Evolutionary conservation across 306 rosid genomes (phyloP).

Genomic region (Canavalia gladiata): DNA sequence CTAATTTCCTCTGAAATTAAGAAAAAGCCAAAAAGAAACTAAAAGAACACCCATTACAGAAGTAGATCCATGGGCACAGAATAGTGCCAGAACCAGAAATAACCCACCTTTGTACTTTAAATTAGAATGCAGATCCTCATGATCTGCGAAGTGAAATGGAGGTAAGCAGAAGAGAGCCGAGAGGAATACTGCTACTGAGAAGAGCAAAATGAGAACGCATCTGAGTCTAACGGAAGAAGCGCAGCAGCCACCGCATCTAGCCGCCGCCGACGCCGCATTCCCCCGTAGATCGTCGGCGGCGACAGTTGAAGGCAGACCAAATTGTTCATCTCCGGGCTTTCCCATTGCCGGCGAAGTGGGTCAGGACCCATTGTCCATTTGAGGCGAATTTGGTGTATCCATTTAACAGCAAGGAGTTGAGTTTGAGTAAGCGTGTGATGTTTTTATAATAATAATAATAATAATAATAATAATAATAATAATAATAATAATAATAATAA

Average conservation of each 20-base stretch:
- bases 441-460: not conserved
- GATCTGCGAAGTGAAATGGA: constrained; percentile 73
- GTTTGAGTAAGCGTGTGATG: not conserved
- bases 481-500: not conserved
- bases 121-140: constrained; percentile 65
- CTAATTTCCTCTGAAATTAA: constrained; percentile 37
- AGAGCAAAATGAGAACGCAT: constrained; percentile 70
- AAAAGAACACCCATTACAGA: not conserved
- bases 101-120: constrained; percentile 67
- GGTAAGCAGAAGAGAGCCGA: constrained; percentile 80
- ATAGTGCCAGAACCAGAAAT: constrained; percentile 38
- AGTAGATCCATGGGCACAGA: constrained; percentile 54
- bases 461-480: no score
- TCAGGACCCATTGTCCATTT: constrained; percentile 58
- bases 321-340: constrained; percentile 67
- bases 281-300: constrained; percentile 47
- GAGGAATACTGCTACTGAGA: constrained; percentile 69
- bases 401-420: constrained; percentile 43
- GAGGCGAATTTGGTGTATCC: constrained; percentile 53
- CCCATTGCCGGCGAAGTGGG: constrained; percentile 72
- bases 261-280: constrained; percentile 47
- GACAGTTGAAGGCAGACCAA: constrained; percentile 42
- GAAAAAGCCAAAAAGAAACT: not conserved
- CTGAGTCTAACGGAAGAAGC: constrained; percentile 54
- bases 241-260: constrained; percentile 41